These are phyloP conservation scores for Hypoxylon subgilvum DNA, from an alignment of 495 filamentous ascomycete genomes.

Conservation along the genomic window DNA sequence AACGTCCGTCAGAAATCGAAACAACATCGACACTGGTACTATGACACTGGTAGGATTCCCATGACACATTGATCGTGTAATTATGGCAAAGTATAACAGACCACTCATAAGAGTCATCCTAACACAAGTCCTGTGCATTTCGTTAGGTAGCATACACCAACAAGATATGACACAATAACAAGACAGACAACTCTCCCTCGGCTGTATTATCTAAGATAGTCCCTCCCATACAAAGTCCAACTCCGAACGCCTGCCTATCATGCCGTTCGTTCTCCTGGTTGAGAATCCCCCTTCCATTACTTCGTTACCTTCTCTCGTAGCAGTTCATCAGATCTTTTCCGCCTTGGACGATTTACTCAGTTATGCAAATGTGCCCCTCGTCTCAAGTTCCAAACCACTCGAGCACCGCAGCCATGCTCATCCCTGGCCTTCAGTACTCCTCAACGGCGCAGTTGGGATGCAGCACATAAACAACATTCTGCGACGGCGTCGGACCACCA, in stretches of 20 bases:
- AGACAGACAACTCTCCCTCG: too few relatives aligned
- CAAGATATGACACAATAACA: too few relatives aligned
- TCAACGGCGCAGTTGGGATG: constrained; percentile 94
- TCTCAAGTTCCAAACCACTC: not conserved
- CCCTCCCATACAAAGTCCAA: not conserved
- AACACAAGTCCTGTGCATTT: too few relatives aligned
- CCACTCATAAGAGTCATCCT: too few relatives aligned
- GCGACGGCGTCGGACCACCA: constrained; percentile 46
- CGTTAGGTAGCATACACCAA: not conserved
- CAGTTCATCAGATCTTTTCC: not conserved
- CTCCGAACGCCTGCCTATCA: constrained; percentile 16
- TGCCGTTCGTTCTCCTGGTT: not conserved
- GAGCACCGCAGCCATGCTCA: not conserved
- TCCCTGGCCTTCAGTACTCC: constrained; percentile 38
- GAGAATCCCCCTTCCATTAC: not conserved
- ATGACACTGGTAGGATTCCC: too few relatives aligned
- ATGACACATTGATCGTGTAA: too few relatives aligned
- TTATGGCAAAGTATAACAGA: too few relatives aligned
- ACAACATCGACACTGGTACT: too few relatives aligned
- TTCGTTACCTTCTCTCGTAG: not conserved
- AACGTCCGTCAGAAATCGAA: too few relatives aligned
- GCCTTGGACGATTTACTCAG: not conserved
- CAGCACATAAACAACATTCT: constrained; percentile 80
- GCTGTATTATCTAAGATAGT: too few relatives aligned
- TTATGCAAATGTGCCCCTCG: not conserved